Conservation (phyloP, 2,329 filamentous ascomycete species). For the Ceratocystis smalleyi region DNA sequence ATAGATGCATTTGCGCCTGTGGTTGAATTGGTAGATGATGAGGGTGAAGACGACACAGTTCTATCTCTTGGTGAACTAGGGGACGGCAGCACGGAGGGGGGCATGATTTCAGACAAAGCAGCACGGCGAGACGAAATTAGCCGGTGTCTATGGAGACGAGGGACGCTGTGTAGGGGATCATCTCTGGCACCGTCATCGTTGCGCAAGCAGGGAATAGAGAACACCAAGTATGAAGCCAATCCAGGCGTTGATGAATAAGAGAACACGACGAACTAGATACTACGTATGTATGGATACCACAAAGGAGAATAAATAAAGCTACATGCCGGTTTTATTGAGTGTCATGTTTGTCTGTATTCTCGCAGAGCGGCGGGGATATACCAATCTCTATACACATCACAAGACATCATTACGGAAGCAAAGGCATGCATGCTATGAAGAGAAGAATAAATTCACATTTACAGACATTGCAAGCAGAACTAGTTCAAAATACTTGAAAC, state of each 20-base stretch:
- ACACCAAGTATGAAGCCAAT: neutral
- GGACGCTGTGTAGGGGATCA: neutral
- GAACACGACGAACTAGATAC: neutral
- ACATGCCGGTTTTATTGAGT: neutral
- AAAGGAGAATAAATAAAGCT: neutral
- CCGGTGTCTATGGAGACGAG: neutral
- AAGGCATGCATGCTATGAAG: neutral
- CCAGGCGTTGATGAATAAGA: neutral
- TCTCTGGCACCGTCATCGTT: neutral
- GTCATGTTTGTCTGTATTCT: too few relatives aligned
- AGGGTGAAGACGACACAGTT: neutral
- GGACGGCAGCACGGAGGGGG: neutral
- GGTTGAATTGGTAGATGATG: neutral
- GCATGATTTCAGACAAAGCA: neutral
- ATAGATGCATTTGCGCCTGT: slow-evolving; percentile 1
- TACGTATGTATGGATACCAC: neutral
- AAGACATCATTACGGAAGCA: neutral
- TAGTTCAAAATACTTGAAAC: neutral
- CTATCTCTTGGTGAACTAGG: neutral
- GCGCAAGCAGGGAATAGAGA: neutral
- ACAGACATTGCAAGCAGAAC: slow-evolving; percentile 1
- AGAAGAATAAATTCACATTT: neutral
- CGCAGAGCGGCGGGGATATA: too few relatives aligned
- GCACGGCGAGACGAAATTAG: neutral
- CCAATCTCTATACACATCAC: neutral